phyloP scores from a whole-genome alignment of 2,329 filamentous ascomycete genomes.

The Aspergillus udagawae region DNA sequence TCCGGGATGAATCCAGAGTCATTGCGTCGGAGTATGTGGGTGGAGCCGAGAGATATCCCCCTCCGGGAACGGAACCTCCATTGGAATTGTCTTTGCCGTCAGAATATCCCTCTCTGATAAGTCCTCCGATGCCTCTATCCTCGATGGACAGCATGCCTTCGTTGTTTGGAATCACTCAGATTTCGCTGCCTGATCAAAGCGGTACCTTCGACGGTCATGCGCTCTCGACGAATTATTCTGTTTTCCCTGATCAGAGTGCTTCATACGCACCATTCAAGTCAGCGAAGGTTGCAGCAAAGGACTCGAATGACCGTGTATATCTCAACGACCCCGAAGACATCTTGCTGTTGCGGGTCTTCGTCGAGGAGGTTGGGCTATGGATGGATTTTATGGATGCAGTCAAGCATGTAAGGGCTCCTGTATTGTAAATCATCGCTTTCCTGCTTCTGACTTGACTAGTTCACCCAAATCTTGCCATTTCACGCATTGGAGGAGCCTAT shows the following conservation, averaged over 20 bases:
- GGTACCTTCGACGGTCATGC: conserved; percentile 24
- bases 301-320: conserved; percentile 54
- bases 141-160: conserved; percentile 45
- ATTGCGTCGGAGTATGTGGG: conserved; percentile 89
- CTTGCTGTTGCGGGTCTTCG: conserved; percentile 86
- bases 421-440: neutral
- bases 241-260: conserved; percentile 28
- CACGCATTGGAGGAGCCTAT: conserved; percentile 78
- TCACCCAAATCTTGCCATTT: conserved; percentile 78
- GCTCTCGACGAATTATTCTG: conserved; percentile 22
- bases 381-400: conserved; percentile 87
- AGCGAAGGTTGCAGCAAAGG: conserved; percentile 37
- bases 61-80: conserved; percentile 42
- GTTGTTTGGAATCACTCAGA: conserved; percentile 45
- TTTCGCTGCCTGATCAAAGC: conserved; percentile 18
- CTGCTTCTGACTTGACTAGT: conserved; percentile 42
- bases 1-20: conserved; percentile 81
- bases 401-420: conserved; percentile 58
- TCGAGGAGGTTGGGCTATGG: conserved; percentile 86
- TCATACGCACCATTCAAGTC: conserved; percentile 33
- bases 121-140: conserved; percentile 42
- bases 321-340: conserved; percentile 74
- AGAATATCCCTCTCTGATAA: conserved; percentile 4
- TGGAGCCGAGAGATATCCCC: conserved; percentile 69
- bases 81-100: conserved; percentile 14